phyloP scores from a whole-genome alignment of 495 filamentous ascomycete species.

The Lophiostoma macrostomum region DNA sequence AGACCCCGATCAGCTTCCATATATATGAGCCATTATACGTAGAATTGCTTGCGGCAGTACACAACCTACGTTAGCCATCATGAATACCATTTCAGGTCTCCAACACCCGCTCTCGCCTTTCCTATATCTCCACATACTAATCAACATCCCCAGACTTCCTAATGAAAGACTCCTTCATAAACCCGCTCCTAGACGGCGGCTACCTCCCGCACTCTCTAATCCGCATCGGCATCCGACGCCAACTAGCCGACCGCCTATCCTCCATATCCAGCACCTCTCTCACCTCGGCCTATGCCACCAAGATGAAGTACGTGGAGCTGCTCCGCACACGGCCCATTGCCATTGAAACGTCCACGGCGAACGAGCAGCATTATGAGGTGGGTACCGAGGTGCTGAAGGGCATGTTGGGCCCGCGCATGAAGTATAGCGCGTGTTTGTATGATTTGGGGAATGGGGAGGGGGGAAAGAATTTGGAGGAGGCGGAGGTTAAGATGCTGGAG shows the following conservation, averaged over 20 bases:
- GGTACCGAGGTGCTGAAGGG: slow-evolving; percentile 55
- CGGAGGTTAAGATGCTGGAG: slow-evolving; percentile 63
- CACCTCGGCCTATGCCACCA: slow-evolving; percentile 47
- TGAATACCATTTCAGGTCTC: slow-evolving; percentile 21
- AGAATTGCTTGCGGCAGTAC: too few relatives aligned
- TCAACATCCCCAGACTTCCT: slow-evolving; percentile 1
- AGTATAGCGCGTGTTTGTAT: slow-evolving; percentile 62
- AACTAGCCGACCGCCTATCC: slow-evolving; percentile 52
- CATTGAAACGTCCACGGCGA: slow-evolving; percentile 58
- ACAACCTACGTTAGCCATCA: not conserved
- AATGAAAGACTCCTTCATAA: slow-evolving; percentile 16
- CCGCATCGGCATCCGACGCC: slow-evolving; percentile 54
- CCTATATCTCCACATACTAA: not conserved
- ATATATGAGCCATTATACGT: not conserved
- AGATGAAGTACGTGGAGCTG: slow-evolving; percentile 56
- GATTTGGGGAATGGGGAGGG: too few relatives aligned
- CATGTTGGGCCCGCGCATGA: slow-evolving; percentile 61
- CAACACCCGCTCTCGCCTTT: too few relatives aligned
- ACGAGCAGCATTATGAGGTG: slow-evolving; percentile 67
- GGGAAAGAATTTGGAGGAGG: slow-evolving; percentile 55
- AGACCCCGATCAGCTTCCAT: not conserved
- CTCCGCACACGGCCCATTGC: slow-evolving; percentile 58
- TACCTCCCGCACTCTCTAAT: slow-evolving; percentile 58
- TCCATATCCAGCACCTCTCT: slow-evolving; percentile 49
- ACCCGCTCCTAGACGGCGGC: slow-evolving; percentile 52